Evolutionary conservation across 164 flowering plant species (phyloP).

Genomic region (Vitis labrusca): DNA sequence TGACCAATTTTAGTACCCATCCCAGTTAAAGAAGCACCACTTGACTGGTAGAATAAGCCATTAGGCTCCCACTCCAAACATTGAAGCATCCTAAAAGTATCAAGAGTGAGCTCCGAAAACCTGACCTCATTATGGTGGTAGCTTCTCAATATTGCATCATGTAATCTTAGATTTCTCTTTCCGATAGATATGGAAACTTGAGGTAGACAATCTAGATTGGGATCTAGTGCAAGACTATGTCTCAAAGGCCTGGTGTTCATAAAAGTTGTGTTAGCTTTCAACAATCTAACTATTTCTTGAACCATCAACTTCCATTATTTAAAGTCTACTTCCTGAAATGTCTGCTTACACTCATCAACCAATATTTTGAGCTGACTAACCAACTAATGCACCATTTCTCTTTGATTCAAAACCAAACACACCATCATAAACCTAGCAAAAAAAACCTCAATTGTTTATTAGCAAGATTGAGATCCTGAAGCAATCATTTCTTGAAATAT

Average conservation of each 20-base stretch:
- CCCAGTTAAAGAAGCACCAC: background rate
- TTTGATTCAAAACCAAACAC: slow-evolving; percentile 68
- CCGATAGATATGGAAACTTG: no score
- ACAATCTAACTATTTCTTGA: slow-evolving; percentile 31
- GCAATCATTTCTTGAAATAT: slow-evolving; percentile 76
- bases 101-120: no score
- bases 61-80: no score
- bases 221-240: slow-evolving; percentile 72
- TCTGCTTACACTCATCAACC: slow-evolving; percentile 78
- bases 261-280: slow-evolving; percentile 80
- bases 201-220: slow-evolving; percentile 41
- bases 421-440: slow-evolving; percentile 80
- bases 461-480: slow-evolving; percentile 61
- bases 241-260: slow-evolving; percentile 88
- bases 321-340: slow-evolving; percentile 82
- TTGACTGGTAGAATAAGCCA: slow-evolving; percentile 18
- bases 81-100: no score
- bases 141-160: no score
- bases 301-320: slow-evolving; percentile 84
- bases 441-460: slow-evolving; percentile 79
- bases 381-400: slow-evolving; percentile 67
- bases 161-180: no score
- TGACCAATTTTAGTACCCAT: slow-evolving; percentile 30
- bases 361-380: slow-evolving; percentile 19
- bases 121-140: no score